Evolutionary conservation across 2,329 filamentous ascomycete genomes (phyloP).

Genomic region (Escovopsis weberi): DNA sequence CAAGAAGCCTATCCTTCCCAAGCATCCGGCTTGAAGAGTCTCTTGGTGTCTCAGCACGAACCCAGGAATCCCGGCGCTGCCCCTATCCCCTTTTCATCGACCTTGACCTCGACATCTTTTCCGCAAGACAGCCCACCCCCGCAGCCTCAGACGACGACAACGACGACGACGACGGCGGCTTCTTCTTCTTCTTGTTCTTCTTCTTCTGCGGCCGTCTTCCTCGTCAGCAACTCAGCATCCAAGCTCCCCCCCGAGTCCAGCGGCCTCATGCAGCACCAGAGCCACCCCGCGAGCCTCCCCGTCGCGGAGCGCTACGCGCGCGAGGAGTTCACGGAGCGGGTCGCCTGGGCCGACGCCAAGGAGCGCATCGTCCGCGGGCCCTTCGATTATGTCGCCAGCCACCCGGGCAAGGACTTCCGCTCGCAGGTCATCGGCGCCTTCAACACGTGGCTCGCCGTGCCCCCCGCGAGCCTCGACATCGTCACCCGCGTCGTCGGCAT

Average conservation of each 20-base stretch:
- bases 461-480: conserved; percentile 50
- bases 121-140: no score
- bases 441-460: conserved; percentile 67
- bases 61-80: no score
- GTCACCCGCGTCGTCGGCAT: conserved; percentile 73
- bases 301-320: conserved; percentile 39
- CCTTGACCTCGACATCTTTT: no score
- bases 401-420: conserved; percentile 76
- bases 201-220: not conserved
- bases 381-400: conserved; percentile 64
- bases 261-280: conserved; percentile 17
- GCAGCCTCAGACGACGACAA: no score
- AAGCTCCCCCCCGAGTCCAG: no score
- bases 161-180: no score
- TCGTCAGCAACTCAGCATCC: no score
- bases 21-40: no score
- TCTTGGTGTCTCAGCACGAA: no score
- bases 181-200: no score
- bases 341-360: conserved; percentile 57
- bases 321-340: conserved; percentile 36
- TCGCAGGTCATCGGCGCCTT: conserved; percentile 67
- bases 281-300: conserved; percentile 22
- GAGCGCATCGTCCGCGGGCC: conserved; percentile 65
- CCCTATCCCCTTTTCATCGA: no score
- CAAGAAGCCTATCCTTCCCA: no score